A percentile compares a stretch with the other conserved stretches of the same genome.
Conservation (phyloP, 148 eudicot species). For the Gaultheria prostrata region DNA sequence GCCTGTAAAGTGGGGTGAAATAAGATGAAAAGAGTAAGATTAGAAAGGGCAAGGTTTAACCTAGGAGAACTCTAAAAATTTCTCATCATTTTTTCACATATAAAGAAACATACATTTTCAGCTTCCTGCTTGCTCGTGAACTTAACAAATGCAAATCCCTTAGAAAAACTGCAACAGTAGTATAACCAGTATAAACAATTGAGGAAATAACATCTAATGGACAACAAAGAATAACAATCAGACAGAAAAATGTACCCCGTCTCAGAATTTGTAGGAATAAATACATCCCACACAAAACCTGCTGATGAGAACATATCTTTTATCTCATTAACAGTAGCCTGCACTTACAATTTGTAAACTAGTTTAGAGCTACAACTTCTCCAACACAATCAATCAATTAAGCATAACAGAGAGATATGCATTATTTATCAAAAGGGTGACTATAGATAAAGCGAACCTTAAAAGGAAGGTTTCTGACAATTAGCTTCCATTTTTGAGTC, state of each 20-base stretch:
- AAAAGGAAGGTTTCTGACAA: conserved; percentile 87
- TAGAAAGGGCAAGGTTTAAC: neutral
- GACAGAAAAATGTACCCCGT: conserved; percentile 51
- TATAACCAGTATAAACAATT: conserved; percentile 16
- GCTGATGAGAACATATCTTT: conserved; percentile 65
- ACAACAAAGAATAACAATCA: conserved; percentile 11
- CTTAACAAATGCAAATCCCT: conserved; percentile 95
- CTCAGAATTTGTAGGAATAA: conserved; percentile 75
- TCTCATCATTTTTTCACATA: neutral
- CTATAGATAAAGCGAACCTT: conserved; percentile 43
- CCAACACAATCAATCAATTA: conserved; percentile 1
- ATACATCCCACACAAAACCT: conserved; percentile 95
- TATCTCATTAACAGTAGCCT: conserved; percentile 64
- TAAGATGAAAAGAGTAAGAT: neutral
- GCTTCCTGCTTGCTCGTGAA: conserved; percentile 93
- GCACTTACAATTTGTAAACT: conserved; percentile 22
- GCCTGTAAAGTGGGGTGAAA: conserved; percentile 46
- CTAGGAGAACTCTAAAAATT: neutral
- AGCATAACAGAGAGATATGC: neutral
- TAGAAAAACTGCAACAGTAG: conserved; percentile 54
- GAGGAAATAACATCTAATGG: conserved; percentile 6
- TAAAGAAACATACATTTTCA: conserved; percentile 57
- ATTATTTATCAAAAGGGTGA: neutral
- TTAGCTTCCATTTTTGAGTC: conserved; percentile 91
- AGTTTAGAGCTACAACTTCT: conserved; percentile 12